These are phyloP conservation scores for Rosellinia necatrix DNA, from an alignment of 2,329 filamentous ascomycete genomes.

Conservation along the genomic window DNA sequence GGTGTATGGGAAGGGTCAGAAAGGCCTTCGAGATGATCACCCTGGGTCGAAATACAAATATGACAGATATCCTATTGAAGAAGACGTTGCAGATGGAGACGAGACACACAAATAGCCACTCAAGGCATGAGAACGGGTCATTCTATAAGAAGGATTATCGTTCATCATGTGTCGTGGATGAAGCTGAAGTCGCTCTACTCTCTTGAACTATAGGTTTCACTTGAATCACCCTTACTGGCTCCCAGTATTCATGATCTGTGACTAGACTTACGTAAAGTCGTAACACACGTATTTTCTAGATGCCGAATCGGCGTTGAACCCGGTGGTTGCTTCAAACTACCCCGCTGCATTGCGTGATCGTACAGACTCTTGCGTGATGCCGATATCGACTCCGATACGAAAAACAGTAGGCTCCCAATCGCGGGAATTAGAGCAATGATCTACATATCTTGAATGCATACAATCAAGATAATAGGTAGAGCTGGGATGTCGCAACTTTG, in stretches of 20 bases:
- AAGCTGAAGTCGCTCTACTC: slow-evolving; percentile 6
- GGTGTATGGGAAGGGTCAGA: slow-evolving; percentile 65
- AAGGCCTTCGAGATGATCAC: slow-evolving; percentile 61
- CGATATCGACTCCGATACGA: slow-evolving; percentile 10
- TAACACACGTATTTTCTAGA: slow-evolving; percentile 6
- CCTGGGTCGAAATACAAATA: slow-evolving; percentile 65
- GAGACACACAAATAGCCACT: slow-evolving; percentile 5
- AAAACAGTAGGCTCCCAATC: neutral
- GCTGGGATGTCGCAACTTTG: slow-evolving; percentile 1
- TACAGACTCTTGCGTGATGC: slow-evolving; percentile 8
- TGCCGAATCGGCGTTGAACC: slow-evolving; percentile 1
- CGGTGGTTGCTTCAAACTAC: slow-evolving; percentile 2
- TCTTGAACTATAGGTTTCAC: slow-evolving; percentile 8
- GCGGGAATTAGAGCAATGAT: neutral
- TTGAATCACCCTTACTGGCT: slow-evolving; percentile 2
- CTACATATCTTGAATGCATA: slow-evolving; percentile 9
- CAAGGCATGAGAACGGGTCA: slow-evolving; percentile 1
- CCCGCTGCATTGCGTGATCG: slow-evolving; percentile 14
- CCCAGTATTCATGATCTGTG: slow-evolving; percentile 1
- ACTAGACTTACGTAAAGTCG: neutral
- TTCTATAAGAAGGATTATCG: slow-evolving; percentile 8
- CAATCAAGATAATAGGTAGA: slow-evolving; percentile 6
- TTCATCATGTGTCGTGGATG: slow-evolving; percentile 3
- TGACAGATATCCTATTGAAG: slow-evolving; percentile 48
- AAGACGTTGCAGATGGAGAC: slow-evolving; percentile 3